These are phyloP conservation scores for Leccinellum rugosiceps DNA, from an alignment of 768 basidiomycete species.

Conservation along the genomic window DNA sequence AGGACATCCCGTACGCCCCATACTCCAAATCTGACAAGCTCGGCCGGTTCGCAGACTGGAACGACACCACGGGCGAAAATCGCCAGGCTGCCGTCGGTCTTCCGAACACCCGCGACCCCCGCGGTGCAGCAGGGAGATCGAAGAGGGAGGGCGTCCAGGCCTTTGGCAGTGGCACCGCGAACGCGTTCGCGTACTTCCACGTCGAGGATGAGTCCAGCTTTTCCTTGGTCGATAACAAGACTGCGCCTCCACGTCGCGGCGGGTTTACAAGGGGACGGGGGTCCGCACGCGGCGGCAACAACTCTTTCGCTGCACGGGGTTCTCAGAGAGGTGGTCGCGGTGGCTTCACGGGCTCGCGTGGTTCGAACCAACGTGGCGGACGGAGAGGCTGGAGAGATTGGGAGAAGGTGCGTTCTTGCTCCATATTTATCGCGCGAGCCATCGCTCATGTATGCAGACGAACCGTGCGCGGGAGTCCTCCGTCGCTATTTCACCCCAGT, in stretches of 20 bases:
- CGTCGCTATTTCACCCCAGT: conserved; percentile 86
- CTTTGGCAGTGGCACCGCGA: conserved; percentile 87
- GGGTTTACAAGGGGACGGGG: conserved; percentile 54
- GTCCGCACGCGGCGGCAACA: conserved; percentile 32
- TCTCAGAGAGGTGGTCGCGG: conserved; percentile 44
- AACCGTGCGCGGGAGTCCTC: conserved; percentile 88
- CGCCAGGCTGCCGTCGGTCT: conserved; percentile 54
- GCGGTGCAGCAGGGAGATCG: conserved; percentile 52
- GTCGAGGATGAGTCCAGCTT: conserved; percentile 97
- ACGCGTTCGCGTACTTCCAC: conserved; percentile 95
- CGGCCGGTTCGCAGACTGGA: conserved; percentile 97
- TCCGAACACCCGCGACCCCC: conserved; percentile 45
- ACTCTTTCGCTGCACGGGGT: conserved; percentile 42
- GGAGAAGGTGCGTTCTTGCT: conserved; percentile 68
- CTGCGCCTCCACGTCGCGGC: conserved; percentile 68
- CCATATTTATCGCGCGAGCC: not conserved
- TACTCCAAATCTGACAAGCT: conserved; percentile 99
- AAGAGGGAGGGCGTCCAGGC: conserved; percentile 78
- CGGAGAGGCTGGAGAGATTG: conserved; percentile 87
- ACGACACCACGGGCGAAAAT: conserved; percentile 65
- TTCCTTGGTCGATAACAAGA: conserved; percentile 91
- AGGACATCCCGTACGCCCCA: conserved; percentile 97
- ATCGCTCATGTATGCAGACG: conserved; percentile 43
- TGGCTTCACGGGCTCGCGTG: conserved; percentile 43
- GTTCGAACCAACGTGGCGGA: conserved; percentile 35